Evolutionary conservation across 2,329 filamentous ascomycete genomes (phyloP).

Genomic region (Epichloe scottii): DNA sequence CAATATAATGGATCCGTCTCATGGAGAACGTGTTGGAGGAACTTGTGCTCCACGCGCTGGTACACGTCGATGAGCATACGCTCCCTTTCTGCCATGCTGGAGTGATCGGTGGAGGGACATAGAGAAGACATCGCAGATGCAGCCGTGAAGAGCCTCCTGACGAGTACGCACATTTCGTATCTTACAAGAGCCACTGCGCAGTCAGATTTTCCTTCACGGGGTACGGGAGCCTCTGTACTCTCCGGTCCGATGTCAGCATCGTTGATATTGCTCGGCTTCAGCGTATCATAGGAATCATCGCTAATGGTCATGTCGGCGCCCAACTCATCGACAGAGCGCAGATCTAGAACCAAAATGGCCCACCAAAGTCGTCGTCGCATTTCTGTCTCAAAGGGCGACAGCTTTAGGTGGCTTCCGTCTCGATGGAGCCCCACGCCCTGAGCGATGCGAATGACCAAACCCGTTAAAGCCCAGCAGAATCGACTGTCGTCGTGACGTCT

Average conservation of each 20-base stretch:
- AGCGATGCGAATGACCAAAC: constrained; percentile 43
- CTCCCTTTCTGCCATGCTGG: constrained; percentile 24
- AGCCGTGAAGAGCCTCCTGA: constrained; percentile 22
- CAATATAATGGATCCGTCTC: constrained; percentile 45
- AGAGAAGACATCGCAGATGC: constrained; percentile 21
- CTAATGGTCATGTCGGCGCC: constrained; percentile 34
- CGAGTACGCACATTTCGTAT: constrained; percentile 36
- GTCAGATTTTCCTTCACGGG: constrained; percentile 39
- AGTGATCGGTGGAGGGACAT: constrained; percentile 16
- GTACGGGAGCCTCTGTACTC: constrained; percentile 32
- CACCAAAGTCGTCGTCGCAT: constrained; percentile 50
- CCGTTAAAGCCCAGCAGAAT: constrained; percentile 48
- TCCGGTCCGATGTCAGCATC: constrained; percentile 34
- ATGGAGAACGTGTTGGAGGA: constrained; percentile 38
- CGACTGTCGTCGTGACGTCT: constrained; percentile 35
- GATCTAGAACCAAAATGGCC: constrained; percentile 44
- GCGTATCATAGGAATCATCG: constrained; percentile 31
- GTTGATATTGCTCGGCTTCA: constrained; percentile 37
- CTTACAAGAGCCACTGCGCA: constrained; percentile 35
- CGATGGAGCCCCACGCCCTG: constrained; percentile 49
- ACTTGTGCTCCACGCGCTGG: constrained; percentile 40
- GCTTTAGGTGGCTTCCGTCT: constrained; percentile 35
- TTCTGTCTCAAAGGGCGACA: constrained; percentile 46
- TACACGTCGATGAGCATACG: constrained; percentile 39
- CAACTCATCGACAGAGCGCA: constrained; percentile 40